Conservation (phyloP, 768 basidiomycete species). For the Lentinula detonsa region DNA sequence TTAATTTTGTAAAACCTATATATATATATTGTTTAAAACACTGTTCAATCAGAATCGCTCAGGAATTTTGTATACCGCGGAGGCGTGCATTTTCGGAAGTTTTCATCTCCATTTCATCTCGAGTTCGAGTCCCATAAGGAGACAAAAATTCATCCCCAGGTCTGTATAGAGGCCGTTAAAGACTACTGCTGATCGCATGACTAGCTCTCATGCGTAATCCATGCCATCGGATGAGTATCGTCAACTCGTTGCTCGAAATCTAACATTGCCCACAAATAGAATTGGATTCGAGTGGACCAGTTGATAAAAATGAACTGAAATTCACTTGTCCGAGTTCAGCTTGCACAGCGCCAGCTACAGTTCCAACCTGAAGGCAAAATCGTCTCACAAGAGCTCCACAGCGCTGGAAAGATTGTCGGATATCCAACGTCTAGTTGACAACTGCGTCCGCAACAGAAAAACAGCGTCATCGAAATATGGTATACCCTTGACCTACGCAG, state of each 20-base stretch:
- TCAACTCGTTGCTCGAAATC: background rate
- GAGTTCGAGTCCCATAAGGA: background rate
- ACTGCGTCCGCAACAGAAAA: no score
- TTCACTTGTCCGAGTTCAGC: background rate
- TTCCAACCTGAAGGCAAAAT: background rate
- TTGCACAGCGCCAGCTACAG: background rate
- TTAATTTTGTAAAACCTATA: background rate
- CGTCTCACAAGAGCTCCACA: background rate
- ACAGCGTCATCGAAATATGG: no score
- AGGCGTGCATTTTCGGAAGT: background rate
- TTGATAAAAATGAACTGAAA: background rate
- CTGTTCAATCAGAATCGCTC: background rate
- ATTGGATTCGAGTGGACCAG: background rate
- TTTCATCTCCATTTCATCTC: background rate
- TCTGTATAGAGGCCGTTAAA: background rate
- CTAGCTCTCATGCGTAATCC: background rate
- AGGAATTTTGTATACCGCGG: background rate
- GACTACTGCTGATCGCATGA: background rate
- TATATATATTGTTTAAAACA: background rate
- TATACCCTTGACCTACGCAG: background rate
- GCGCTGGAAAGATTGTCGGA: background rate
- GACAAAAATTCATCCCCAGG: background rate
- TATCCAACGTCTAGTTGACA: no score
- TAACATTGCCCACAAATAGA: no score
- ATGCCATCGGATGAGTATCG: background rate